Base-by-base conservation (phyloP, 2,329 filamentous ascomycete species). In the Graphilbum ipis-grandicollis region DNA sequence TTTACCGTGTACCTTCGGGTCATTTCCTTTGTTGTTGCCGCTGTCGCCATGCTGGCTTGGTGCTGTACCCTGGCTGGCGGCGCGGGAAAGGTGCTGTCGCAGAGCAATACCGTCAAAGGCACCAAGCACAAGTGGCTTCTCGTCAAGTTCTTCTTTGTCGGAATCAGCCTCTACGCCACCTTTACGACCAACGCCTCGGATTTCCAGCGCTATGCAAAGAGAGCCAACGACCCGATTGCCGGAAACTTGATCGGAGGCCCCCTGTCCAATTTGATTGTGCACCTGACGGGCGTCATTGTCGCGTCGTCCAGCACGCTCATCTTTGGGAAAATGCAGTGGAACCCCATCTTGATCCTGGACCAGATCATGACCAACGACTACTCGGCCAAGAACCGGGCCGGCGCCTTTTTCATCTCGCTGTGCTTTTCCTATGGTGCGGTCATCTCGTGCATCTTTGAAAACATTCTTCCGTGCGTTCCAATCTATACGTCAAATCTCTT, bases 391-490 rank as follows among this genome's bases (percentile, higher is more conserved):
- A 48, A 55, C 2, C 52, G 63, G 5, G 60, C 62, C 2, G 60
- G 51, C 1, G 56, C 56, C 5, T 63, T 64, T 47, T 65, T 66
- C 45, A 57, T 56, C 19, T 57, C 57, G 3, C 43, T 58, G 10
- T 60, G 57, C 0, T 48, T 65, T 2, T 53, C 65, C 3, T 50
- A 59, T 2, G 59, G 53, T 15, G 61, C 66, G 43, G 50, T 66
- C 14, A 60, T 56, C 4, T 57, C 63, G 43, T 56, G 59, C 42
- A 52, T 55, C 13, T 54, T 64, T 25, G 52, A 61, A 35, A 69
- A 68, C 43, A 56, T 56, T 2, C 57, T 66, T 43, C 59, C 59
- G n/a, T n/a, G n/a, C n/a, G n/a, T n/a, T n/a, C n/a, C n/a, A n/a
- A n/a, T n/a, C n/a, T n/a, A n/a, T n/a, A n/a, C n/a, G n/a, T n/a